Base-by-base conservation (phyloP, 306 rosid species). In the Parietaria judaica region DNA sequence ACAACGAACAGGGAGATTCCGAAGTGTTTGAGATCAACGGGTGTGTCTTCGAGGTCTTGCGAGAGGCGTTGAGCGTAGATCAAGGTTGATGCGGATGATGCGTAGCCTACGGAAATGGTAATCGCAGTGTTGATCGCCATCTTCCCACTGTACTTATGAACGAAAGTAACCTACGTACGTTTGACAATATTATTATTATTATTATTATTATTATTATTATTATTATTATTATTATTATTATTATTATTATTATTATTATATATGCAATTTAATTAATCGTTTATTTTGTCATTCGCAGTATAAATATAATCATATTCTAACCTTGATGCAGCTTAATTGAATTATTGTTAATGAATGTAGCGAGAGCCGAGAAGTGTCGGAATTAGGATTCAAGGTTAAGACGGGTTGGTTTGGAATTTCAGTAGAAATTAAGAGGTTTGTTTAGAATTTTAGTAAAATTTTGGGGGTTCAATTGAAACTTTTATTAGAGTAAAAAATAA, bases 111-210 rank as follows among this genome's bases (percentile, higher is more conserved):
- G 14, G 76, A 37, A 74, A 91, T 85, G n/a, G 36, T 39, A 16
- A 83, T 57, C 54, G 79, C 83, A 34, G 86, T 17, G 13, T 72
- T 82, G 9, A 85, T 66, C 23, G 43, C 3, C 92, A 83, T 75
- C 3, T 49, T 38, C n/a, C 95, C 88, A 74, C 96, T 87, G 39
- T 76, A 91, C 66, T 75, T 83, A 80, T 91, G 97, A 16, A 91
- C 68, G 75, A 83, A 83, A 14, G 76, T 67, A 65, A 81, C 90
- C 96, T 88, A 54, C 68, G 4, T 17, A 34, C 56, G 16, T 12
- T 8, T 11, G 7, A 10, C 1, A 46, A 46, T 46, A 46, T 7
- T 46, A 46, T 7, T 46, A 46, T 1, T 46, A 46, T n/a, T n/a
- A n/a, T n/a, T n/a, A n/a, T n/a, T n/a, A n/a, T n/a, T n/a, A n/a